phyloP scores from a whole-genome alignment of 768 basidiomycete species.

The Naganishia onofrii region DNA sequence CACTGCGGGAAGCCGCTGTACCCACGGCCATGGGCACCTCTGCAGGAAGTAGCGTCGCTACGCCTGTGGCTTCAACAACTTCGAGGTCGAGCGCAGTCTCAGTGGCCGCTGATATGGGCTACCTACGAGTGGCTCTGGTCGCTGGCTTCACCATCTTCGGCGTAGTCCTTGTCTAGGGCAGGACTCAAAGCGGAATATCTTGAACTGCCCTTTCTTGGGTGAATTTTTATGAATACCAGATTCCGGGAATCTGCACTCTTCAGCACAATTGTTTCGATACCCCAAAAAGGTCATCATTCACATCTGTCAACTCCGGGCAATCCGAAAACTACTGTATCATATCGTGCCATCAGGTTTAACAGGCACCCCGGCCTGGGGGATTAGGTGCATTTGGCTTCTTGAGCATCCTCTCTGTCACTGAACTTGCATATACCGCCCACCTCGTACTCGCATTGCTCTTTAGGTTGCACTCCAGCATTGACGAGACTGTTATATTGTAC shows the following conservation, averaged over 20 bases:
- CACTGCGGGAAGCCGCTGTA: not conserved
- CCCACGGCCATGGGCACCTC: conserved; percentile 7
- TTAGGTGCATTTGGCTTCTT: not conserved
- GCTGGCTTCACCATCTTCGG: not conserved
- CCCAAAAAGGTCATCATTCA: not conserved
- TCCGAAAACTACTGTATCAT: conserved; percentile 15
- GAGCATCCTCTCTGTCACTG: not conserved
- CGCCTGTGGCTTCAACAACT: not conserved
- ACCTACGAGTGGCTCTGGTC: not conserved
- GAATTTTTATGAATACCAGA: not conserved
- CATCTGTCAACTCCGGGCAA: not conserved
- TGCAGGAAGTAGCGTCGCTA: not conserved
- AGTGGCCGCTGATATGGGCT: not conserved
- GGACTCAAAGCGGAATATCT: not conserved
- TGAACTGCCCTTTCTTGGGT: not conserved
- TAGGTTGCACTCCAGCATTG: not conserved
- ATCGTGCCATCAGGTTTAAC: not conserved
- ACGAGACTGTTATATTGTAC: not conserved
- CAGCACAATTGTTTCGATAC: not conserved
- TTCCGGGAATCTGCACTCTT: not conserved
- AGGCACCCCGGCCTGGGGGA: not conserved
- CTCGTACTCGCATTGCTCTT: not conserved
- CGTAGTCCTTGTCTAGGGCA: not conserved
- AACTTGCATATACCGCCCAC: not conserved
- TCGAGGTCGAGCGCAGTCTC: conserved; percentile 1